Conservation (phyloP, 139 green algal species). For the Astrephomene gubernaculifera region DNA sequence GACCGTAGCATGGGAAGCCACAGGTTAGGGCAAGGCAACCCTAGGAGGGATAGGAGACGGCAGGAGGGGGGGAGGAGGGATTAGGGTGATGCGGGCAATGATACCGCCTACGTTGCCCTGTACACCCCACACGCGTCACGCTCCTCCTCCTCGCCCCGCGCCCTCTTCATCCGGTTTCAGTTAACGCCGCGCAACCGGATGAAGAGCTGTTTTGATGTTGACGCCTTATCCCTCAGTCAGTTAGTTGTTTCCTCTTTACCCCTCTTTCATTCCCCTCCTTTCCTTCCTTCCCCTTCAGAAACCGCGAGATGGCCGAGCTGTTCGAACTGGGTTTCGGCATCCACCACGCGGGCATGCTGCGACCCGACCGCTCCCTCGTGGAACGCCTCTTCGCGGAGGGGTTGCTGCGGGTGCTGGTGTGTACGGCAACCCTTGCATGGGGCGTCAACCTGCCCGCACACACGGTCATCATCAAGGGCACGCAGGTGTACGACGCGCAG, state of each 20-base stretch:
- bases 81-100: too few species aligned
- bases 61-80: not conserved
- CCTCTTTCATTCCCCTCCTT: not conserved
- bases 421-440: slow-evolving; percentile 98
- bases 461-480: slow-evolving; percentile 98
- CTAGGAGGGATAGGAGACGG: not conserved
- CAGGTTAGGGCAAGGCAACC: not conserved
- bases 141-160: too few species aligned
- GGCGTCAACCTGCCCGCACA: slow-evolving; percentile 98
- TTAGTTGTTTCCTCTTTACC: too few species aligned
- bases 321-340: slow-evolving; percentile 91
- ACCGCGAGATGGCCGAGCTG: slow-evolving; percentile 91
- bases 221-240: too few species aligned
- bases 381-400: slow-evolving; percentile 88
- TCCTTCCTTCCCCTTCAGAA: slow-evolving; percentile 54
- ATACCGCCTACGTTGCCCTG: too few species aligned
- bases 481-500: slow-evolving; percentile 96
- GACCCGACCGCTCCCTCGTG: slow-evolving; percentile 89
- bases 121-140: too few species aligned
- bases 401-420: slow-evolving; percentile 85
- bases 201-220: not conserved
- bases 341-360: slow-evolving; percentile 98
- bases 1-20: not conserved
- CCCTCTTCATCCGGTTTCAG: too few species aligned
- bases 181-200: not conserved